Evolutionary conservation across 305 asterid species (phyloP).

Genomic region (Plantago coronopus): DNA sequence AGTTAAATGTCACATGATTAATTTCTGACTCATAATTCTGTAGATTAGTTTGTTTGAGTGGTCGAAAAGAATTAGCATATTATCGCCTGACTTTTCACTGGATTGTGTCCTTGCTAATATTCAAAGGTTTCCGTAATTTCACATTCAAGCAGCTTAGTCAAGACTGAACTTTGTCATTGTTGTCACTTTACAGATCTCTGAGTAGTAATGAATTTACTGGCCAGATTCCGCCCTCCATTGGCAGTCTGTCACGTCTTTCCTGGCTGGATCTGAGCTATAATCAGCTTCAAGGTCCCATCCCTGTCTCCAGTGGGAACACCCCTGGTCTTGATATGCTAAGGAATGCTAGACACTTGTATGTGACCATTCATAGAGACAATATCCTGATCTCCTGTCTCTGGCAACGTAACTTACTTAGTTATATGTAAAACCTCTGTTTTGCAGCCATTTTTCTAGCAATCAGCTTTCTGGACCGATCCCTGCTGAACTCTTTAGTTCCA

Average conservation of each 20-base stretch:
- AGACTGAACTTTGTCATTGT: background rate
- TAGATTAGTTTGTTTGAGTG: background rate
- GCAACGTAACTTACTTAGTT: background rate
- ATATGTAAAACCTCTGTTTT: constrained; percentile 4
- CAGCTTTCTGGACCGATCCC: constrained; percentile 67
- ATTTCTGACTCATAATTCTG: background rate
- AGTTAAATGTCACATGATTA: background rate
- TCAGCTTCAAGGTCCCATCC: constrained; percentile 60
- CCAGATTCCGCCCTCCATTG: constrained; percentile 73
- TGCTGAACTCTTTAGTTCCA: constrained; percentile 45
- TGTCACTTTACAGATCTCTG: constrained; percentile 50
- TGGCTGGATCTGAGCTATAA: constrained; percentile 86
- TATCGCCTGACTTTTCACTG: too few relatives aligned
- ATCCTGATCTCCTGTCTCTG: background rate
- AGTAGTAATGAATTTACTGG: constrained; percentile 73
- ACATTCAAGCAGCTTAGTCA: background rate
- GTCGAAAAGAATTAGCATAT: background rate
- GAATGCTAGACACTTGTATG: constrained; percentile 74
- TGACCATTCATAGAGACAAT: constrained; percentile 12
- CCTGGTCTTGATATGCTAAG: constrained; percentile 71
- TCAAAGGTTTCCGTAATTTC: background rate
- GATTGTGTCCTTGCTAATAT: background rate
- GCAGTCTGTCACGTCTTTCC: constrained; percentile 59
- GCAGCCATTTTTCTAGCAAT: constrained; percentile 80
- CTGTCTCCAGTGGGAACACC: constrained; percentile 46